Evolutionary conservation across 2,329 filamentous ascomycete species (phyloP).

Genomic region (Colletotrichum australisinense): DNA sequence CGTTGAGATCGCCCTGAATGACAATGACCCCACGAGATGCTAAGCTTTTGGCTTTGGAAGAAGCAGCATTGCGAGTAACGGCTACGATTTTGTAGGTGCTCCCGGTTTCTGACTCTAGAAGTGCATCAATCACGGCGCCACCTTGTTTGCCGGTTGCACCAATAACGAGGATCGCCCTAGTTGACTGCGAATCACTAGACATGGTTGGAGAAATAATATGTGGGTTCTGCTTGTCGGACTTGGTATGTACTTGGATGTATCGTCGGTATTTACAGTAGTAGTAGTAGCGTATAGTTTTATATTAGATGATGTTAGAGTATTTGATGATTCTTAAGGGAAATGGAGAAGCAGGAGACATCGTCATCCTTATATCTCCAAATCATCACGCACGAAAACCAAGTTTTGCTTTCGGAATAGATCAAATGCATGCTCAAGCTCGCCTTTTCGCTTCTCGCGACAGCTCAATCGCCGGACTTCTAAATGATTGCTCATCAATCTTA

Average conservation of each 20-base stretch:
- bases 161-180: constrained; percentile 41
- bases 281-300: not conserved
- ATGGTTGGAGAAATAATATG: not conserved
- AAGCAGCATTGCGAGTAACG: constrained; percentile 62
- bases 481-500: not conserved
- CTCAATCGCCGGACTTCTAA: not conserved
- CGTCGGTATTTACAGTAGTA: not conserved
- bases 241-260: not conserved
- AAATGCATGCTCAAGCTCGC: not conserved
- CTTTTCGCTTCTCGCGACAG: not conserved
- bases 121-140: constrained; percentile 44
- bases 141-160: constrained; percentile 54
- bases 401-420: not conserved
- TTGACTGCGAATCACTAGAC: not conserved
- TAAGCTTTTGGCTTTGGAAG: constrained; percentile 55
- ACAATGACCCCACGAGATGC: constrained; percentile 41
- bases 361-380: not conserved
- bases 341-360: not conserved
- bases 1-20: constrained; percentile 61
- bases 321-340: too few relatives aligned
- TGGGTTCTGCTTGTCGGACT: too few relatives aligned
- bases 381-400: not conserved
- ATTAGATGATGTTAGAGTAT: not conserved
- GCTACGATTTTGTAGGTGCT: constrained; percentile 52
- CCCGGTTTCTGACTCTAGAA: constrained; percentile 39